phyloP scores from a whole-genome alignment of 176 grass and related monocot genomes.

The Oryza meyeriana region DNA sequence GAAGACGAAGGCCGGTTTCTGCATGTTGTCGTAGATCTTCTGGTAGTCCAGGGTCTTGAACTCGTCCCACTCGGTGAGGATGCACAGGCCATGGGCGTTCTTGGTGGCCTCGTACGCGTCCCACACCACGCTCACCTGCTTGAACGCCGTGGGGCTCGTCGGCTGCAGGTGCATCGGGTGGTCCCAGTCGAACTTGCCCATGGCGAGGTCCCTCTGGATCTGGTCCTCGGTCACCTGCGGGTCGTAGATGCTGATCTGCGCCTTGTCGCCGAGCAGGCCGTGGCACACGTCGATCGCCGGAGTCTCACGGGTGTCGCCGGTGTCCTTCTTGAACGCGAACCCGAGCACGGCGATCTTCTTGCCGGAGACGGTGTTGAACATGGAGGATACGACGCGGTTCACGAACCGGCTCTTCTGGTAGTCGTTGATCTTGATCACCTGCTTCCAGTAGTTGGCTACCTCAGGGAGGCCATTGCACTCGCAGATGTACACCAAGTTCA shows the following conservation, averaged over 20 bases:
- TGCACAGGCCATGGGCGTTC: conserved; percentile 75
- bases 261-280: conserved; percentile 84
- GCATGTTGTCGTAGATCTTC: conserved; percentile 86
- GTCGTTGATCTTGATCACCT: conserved; percentile 99
- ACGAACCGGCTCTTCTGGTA: conserved; percentile 94
- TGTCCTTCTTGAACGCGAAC: conserved; percentile 98
- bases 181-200: conserved; percentile 98
- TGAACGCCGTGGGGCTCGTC: conserved; percentile 71
- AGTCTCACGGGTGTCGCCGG: conserved; percentile 86
- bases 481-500: conserved; percentile 93
- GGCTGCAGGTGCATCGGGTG: conserved; percentile 91
- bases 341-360: conserved; percentile 89
- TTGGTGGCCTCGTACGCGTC: conserved; percentile 86
- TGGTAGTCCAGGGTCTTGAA: conserved; percentile 79
- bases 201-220: conserved; percentile 84
- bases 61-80: conserved; percentile 91
- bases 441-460: conserved; percentile 95
- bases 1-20: conserved; percentile 83
- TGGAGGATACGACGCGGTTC: conserved; percentile 83
- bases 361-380: conserved; percentile 86
- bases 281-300: conserved; percentile 89
- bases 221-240: conserved; percentile 89
- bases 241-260: conserved; percentile 79
- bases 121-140: conserved; percentile 83
- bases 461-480: conserved; percentile 93